Base-by-base conservation (phyloP, 768 basidiomycete species). In the Postia placenta region DNA sequence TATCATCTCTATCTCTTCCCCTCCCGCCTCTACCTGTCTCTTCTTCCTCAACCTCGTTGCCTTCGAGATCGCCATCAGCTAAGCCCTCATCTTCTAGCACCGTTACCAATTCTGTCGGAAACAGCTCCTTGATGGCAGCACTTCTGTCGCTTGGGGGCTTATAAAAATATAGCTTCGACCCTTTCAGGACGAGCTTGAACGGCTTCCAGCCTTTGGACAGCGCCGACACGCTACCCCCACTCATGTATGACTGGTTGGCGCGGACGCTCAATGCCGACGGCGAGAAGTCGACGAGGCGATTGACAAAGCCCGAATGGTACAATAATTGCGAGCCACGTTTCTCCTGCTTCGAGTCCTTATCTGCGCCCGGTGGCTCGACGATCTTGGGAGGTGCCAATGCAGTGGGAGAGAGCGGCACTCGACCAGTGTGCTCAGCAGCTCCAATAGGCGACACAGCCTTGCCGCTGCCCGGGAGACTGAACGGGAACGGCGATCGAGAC, bases 151-250 rank as follows among this genome's bases (percentile, higher is more conserved):
- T 71, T 0, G 91, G 88, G 0, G 88, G 81, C 59, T 93, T 94
- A 63, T 87, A 92, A 59, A 93, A 87, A 63, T 87, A 85, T 42
- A 94, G 58, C 63, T 93, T 93, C 11, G 85, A 79, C 5, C 91
- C 92, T 60, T 88, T 85, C 23, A 94, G 68, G 56, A 90, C 85
- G 39, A 85, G 74, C 64, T 92, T 92, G 70, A 78, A 89, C 4
- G 87, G 80, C 62, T 92, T 93, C 92, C 92, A 94, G 0, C 81
- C 81, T 56, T 90, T 90, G 17, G 62, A 56, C 9, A 64, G 59
- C 14, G 57, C 52, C 17, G 55, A 51, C 5, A 52, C 54, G 7
- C 57, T 45, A 12, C 51, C 51, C 15, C 58, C 61, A 22, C 54
- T 43, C 53, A 57, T 56, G 27, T 64, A 66, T 14, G 62, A 51